phyloP scores from a whole-genome alignment of 352 stramenopile species.

The Phytophthora melonis region DNA sequence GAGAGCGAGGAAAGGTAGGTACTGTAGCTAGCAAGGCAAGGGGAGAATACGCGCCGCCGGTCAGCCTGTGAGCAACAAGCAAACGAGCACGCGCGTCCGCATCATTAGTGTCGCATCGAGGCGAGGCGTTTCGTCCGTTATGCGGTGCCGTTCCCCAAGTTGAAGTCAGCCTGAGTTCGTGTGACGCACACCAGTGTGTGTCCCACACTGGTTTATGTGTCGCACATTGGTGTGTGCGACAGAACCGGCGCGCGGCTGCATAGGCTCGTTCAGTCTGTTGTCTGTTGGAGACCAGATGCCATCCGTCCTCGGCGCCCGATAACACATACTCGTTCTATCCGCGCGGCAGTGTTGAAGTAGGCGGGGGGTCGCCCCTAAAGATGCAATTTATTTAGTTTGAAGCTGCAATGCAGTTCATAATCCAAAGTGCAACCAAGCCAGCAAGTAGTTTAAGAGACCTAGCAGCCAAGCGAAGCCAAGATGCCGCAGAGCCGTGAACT shows the following conservation, averaged over 20 bases:
- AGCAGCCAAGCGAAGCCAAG: slow-evolving; percentile 1
- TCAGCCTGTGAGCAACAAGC: not conserved
- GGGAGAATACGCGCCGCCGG: too few relatives aligned
- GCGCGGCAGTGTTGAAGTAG: slow-evolving; percentile 13
- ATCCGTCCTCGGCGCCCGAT: slow-evolving; percentile 21
- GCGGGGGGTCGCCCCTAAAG: slow-evolving; percentile 16
- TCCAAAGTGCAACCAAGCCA: slow-evolving; percentile 32
- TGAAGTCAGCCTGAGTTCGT: slow-evolving; percentile 22
- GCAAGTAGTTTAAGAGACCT: slow-evolving; percentile 10
- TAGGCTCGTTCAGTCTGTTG: not conserved
- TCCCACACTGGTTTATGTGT: slow-evolving; percentile 16
- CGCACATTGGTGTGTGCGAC: slow-evolving; percentile 16
- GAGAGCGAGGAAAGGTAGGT: not conserved
- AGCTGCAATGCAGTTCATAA: slow-evolving; percentile 22
- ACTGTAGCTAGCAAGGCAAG: too few relatives aligned
- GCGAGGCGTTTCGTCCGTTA: slow-evolving; percentile 23
- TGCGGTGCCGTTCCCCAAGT: slow-evolving; percentile 18
- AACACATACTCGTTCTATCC: not conserved
- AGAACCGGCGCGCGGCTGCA: slow-evolving; percentile 9
- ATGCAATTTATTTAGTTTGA: too few relatives aligned
- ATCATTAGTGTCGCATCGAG: slow-evolving; percentile 19
- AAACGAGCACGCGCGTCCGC: not conserved
- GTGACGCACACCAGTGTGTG: slow-evolving; percentile 24
- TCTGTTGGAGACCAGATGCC: slow-evolving; percentile 11
- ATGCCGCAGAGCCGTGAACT: slow-evolving; percentile 87